Base-by-base conservation (phyloP, 371 early-diverging fungal genomes). In the Actinomortierella wolfii region DNA sequence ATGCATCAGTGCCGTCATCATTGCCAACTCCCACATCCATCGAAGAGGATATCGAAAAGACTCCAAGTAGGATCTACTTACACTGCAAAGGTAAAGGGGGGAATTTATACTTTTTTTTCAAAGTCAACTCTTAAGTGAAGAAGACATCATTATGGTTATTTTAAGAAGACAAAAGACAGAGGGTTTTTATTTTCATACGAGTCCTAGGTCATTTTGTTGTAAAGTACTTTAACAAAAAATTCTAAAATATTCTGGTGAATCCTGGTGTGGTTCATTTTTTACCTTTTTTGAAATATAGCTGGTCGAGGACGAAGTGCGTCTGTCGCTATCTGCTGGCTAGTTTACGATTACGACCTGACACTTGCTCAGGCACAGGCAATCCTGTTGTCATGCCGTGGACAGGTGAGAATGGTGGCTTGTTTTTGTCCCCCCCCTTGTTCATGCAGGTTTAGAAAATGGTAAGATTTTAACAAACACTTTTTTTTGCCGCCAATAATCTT, bases 41-140 rank as follows among this genome's bases (percentile, higher is more conserved):
- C 1, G 51, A 54, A 3, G 4, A 23, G 1, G 20, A 45, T 47
- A 21, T 21, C 9, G 47, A 47, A 18, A 15, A 6, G 47, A 9
- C 47, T 18, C 40, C 43, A 7, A 54, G 45, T 13, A 25, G 18
- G 1, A 46, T 64, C 13, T 70, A 70, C 21, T 28, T 70, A 17
- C 71, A 70, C 14, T 70, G 71, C 52, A 70, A 70, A 70, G 71
- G 71, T 65, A 61, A 18, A 25, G 40, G n/a, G n/a, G n/a, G n/a
- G n/a, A n/a, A 41, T 6, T 20, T 5, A 14, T 11, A 26, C 2
- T 4, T 34, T 34, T 34, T 34, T 34, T 34, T 34, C n/a, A n/a
- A n/a, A n/a, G n/a, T n/a, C n/a, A n/a, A n/a, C n/a, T n/a, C n/a
- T n/a, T n/a, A n/a, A n/a, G n/a, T n/a, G n/a, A n/a, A n/a, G n/a